Percentiles rank a stretch among this genome's conserved stretches.
phyloP scores from a whole-genome alignment of 768 basidiomycete genomes.

The Amanita fuliginea region DNA sequence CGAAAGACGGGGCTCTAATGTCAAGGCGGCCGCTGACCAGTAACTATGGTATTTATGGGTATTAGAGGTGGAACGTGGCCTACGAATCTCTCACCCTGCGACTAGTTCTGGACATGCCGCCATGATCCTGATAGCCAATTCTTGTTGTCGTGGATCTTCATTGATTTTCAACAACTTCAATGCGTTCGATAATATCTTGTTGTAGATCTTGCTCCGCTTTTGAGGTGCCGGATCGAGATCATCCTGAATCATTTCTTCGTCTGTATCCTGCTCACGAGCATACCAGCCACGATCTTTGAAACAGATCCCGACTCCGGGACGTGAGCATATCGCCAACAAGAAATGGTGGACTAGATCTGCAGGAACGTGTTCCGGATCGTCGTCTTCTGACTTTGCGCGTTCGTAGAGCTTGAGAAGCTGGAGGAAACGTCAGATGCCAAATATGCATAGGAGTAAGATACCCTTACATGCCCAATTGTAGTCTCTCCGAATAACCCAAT shows the following conservation, averaged over 20 bases:
- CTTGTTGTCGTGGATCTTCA: slow-evolving; percentile 79
- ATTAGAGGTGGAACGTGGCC: background rate
- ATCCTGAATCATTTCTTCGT: slow-evolving; percentile 19
- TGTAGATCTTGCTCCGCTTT: slow-evolving; percentile 45
- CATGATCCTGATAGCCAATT: slow-evolving; percentile 74
- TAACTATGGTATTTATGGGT: slow-evolving; percentile 35
- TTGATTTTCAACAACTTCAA: slow-evolving; percentile 74
- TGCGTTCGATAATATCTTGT: slow-evolving; percentile 73
- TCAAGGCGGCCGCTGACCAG: slow-evolving; percentile 57
- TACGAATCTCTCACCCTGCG: slow-evolving; percentile 35
- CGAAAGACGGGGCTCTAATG: slow-evolving; percentile 78
- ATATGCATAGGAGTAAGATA: too few species aligned
- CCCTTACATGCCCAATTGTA: slow-evolving; percentile 48
- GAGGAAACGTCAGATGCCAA: background rate
- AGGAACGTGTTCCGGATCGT: slow-evolving; percentile 42
- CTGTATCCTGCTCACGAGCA: slow-evolving; percentile 46
- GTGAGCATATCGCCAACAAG: slow-evolving; percentile 71
- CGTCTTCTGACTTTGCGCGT: slow-evolving; percentile 36
- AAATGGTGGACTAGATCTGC: slow-evolving; percentile 85
- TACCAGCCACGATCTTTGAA: slow-evolving; percentile 92
- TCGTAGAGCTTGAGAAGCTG: slow-evolving; percentile 73
- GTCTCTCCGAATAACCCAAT: slow-evolving; percentile 60
- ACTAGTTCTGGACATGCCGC: slow-evolving; percentile 80
- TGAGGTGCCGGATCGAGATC: slow-evolving; percentile 23
- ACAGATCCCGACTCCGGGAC: slow-evolving; percentile 76